These are phyloP conservation scores for Aspergillus ruber DNA, from an alignment of 2,329 filamentous ascomycete genomes.

Conservation along the genomic window DNA sequence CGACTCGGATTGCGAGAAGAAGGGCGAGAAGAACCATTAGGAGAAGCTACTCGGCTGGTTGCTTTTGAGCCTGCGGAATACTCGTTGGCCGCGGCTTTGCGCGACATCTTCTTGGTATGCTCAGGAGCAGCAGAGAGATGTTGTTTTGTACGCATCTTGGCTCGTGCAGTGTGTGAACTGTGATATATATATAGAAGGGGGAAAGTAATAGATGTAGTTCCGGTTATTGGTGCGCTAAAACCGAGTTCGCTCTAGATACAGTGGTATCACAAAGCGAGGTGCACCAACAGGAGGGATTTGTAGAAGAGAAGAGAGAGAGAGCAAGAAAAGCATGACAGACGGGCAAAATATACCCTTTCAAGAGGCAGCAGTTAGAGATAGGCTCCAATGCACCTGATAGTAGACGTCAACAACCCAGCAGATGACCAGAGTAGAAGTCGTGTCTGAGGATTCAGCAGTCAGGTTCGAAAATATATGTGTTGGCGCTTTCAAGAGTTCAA, in stretches of 20 bases:
- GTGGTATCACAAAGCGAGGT: conserved; percentile 1
- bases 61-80: conserved; percentile 45
- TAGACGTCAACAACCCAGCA: too few species aligned
- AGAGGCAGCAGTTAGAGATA: too few species aligned
- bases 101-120: conserved; percentile 59
- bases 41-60: conserved; percentile 48
- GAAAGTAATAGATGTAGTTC: not conserved
- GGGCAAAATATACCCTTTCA: too few species aligned
- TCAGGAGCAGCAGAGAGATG: conserved; percentile 51
- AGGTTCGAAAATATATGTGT: too few species aligned
- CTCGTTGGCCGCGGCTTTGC: conserved; percentile 48
- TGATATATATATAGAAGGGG: not conserved
- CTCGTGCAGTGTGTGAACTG: not conserved
- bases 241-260: not conserved
- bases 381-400: too few species aligned
- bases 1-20: conserved; percentile 47
- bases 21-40: conserved; percentile 43
- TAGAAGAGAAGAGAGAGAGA: conserved; percentile 4
- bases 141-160: conserved; percentile 30
- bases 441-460: too few species aligned
- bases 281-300: conserved; percentile 15
- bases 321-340: not conserved
- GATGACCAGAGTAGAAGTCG: too few species aligned
- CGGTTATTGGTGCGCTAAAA: too few species aligned
- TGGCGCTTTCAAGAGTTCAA: too few species aligned